Evolutionary conservation across 768 basidiomycete genomes (phyloP).

Genomic region (Lactarius trivialis): DNA sequence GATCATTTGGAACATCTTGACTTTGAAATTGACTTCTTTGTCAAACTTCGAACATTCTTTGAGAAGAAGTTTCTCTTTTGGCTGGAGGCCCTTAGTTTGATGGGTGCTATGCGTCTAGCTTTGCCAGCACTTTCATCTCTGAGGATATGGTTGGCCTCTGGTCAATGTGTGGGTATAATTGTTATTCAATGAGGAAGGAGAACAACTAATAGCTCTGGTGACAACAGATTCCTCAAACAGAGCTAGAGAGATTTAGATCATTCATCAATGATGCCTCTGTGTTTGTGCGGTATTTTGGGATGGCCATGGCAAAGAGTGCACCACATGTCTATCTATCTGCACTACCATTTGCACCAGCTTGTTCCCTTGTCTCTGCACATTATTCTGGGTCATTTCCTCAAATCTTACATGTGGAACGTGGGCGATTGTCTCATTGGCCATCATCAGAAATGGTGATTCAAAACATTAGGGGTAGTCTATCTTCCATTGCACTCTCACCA

Average conservation of each 20-base stretch:
- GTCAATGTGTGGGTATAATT: too few relatives aligned
- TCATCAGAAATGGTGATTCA: not conserved
- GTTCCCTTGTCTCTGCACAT: not conserved
- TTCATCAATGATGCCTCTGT: not conserved
- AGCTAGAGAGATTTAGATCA: not conserved
- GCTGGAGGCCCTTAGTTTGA: too few relatives aligned
- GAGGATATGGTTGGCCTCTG: too few relatives aligned
- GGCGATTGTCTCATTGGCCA: not conserved
- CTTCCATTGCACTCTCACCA: not conserved
- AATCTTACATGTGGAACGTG: not conserved
- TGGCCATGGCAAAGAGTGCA: not conserved
- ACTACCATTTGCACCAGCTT: not conserved
- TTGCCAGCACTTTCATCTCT: too few relatives aligned
- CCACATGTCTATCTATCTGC: not conserved
- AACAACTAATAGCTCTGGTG: not conserved
- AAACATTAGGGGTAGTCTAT: not conserved
- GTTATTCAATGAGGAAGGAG: too few relatives aligned
- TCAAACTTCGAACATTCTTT: too few relatives aligned
- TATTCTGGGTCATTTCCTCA: not conserved
- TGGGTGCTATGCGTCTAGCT: too few relatives aligned
- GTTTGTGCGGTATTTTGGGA: not conserved
- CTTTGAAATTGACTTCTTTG: too few relatives aligned
- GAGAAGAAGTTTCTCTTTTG: too few relatives aligned
- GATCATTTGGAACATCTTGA: too few relatives aligned
- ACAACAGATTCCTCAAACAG: not conserved